These are phyloP conservation scores for Thermomyces lanuginosus DNA, from an alignment of 2,329 filamentous ascomycete genomes.

Conservation along the genomic window DNA sequence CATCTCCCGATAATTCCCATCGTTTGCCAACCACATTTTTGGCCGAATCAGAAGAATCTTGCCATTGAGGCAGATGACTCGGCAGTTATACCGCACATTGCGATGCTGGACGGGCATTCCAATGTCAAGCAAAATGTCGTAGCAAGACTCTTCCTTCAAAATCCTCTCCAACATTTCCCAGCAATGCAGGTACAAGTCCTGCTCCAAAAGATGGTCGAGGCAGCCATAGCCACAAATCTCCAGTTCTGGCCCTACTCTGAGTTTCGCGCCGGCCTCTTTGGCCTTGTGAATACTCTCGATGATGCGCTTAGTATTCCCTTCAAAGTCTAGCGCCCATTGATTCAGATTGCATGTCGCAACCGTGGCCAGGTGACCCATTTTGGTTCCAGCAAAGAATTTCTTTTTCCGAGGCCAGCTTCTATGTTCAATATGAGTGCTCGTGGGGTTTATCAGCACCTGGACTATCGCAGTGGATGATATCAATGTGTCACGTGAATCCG, in stretches of 20 bases:
- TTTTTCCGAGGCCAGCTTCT: too few species aligned
- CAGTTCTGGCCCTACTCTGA: constrained; percentile 39
- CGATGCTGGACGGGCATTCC: constrained; percentile 28
- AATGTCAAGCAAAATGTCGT: constrained; percentile 30
- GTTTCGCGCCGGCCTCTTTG: constrained; percentile 38
- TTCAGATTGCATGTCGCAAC: constrained; percentile 9
- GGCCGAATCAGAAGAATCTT: constrained; percentile 51
- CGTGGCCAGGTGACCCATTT: constrained; percentile 7
- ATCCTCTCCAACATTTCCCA: constrained; percentile 47
- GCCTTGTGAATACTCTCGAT: constrained; percentile 43
- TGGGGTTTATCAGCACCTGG: too few species aligned
- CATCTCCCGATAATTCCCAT: constrained; percentile 41
- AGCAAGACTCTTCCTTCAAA: constrained; percentile 38
- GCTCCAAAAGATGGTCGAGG: constrained; percentile 43
- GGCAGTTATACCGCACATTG: constrained; percentile 32
- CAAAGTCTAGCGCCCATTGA: constrained; percentile 37
- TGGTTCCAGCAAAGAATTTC: not conserved
- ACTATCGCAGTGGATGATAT: too few species aligned
- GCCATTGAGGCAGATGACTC: constrained; percentile 46
- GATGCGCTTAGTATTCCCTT: constrained; percentile 47
- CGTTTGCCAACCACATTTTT: constrained; percentile 52
- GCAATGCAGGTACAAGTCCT: constrained; percentile 33
- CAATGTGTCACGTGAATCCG: too few species aligned
- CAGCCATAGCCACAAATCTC: constrained; percentile 39
- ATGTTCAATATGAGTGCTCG: too few species aligned